Conservation (phyloP, 805 yeast genomes). For the Wickerhamiella azyma region DNA sequence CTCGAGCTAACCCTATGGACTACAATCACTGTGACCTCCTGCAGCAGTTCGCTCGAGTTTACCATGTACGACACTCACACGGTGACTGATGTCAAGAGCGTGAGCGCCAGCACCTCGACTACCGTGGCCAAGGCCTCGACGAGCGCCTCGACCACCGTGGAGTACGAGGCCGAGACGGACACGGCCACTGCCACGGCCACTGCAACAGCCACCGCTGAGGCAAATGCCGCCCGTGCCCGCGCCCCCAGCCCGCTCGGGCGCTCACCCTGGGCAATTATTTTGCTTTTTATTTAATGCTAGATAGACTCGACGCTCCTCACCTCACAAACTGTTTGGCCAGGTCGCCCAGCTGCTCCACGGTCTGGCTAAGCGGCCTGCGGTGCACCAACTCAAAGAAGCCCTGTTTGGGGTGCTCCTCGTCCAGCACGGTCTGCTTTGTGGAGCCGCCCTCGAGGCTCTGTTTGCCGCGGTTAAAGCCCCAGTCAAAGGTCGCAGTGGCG, state of each 20-base stretch:
- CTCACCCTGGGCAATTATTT: background rate
- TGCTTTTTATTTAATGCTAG: background rate
- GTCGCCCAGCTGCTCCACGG: slow-evolving; percentile 58
- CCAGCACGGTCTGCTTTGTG: slow-evolving; percentile 27
- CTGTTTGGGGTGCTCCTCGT: slow-evolving; percentile 29
- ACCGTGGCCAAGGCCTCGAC: background rate
- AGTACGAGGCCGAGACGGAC: no score
- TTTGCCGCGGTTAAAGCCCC: slow-evolving; percentile 24
- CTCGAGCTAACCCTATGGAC: no score
- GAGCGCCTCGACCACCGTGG: background rate
- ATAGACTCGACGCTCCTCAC: slow-evolving; percentile 8
- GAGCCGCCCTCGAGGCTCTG: slow-evolving; percentile 19
- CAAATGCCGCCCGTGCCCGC: no score
- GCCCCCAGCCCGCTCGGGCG: no score
- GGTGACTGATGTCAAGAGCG: no score
- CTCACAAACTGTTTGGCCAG: slow-evolving; percentile 21
- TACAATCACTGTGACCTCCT: no score
- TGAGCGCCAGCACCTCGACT: no score
- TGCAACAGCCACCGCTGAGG: background rate
- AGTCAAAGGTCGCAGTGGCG: slow-evolving; percentile 30
- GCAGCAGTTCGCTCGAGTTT: no score
- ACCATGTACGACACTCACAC: no score
- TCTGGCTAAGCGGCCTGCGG: slow-evolving; percentile 72
- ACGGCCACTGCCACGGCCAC: background rate
- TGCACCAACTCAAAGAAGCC: slow-evolving; percentile 70